These are phyloP conservation scores for Fraxinus albicans DNA, from an alignment of 305 asterid species.

Conservation along the genomic window DNA sequence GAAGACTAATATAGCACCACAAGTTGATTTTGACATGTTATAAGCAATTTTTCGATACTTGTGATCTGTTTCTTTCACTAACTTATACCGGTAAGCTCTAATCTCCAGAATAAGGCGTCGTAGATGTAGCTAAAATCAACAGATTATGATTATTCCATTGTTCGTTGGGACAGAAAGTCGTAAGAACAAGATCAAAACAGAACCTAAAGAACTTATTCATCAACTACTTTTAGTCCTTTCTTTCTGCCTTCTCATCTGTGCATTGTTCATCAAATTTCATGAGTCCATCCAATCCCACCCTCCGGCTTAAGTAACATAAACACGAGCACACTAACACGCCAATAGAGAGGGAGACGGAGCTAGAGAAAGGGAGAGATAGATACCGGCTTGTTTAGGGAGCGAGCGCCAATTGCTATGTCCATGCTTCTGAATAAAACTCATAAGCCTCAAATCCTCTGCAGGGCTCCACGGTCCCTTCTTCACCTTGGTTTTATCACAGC, in stretches of 20 bases:
- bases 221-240: neutral
- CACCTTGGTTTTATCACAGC: slow-evolving; percentile 65
- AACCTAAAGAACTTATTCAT: neutral
- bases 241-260: neutral
- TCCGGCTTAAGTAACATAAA: neutral
- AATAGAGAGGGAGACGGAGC: neutral
- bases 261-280: neutral
- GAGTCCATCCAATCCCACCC: neutral
- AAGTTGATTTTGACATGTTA: neutral
- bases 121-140: neutral
- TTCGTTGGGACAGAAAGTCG: neutral
- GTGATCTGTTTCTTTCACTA: neutral
- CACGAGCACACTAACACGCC: neutral
- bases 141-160: neutral
- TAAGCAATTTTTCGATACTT: neutral
- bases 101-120: neutral
- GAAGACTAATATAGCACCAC: neutral
- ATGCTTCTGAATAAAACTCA: slow-evolving; percentile 37
- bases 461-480: slow-evolving; percentile 71
- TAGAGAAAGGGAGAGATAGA: neutral
- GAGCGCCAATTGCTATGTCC: slow-evolving; percentile 70
- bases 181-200: neutral
- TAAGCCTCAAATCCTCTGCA: slow-evolving; percentile 51
- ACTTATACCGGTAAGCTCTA: too few relatives aligned
- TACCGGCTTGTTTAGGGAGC: slow-evolving; percentile 67